phyloP scores from a whole-genome alignment of 805 yeast species.

The Scheffersomyces spartinae region DNA sequence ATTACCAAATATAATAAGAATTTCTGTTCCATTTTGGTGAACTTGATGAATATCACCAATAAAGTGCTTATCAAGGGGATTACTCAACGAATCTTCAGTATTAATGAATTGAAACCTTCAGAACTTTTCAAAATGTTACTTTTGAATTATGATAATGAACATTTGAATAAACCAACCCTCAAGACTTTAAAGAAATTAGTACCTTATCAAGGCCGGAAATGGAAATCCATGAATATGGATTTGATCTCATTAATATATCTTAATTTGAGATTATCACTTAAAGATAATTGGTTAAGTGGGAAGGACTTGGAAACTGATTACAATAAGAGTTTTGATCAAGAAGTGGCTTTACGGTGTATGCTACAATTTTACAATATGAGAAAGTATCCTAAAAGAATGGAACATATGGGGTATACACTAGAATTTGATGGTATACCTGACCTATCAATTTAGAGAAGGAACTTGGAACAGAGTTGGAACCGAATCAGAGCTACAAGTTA shows the following conservation, averaged over 20 bases:
- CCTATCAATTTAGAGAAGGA: no score
- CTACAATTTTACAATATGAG: slow-evolving; percentile 65
- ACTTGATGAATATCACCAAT: slow-evolving; percentile 44
- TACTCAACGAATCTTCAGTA: slow-evolving; percentile 59
- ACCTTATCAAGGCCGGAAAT: slow-evolving; percentile 87
- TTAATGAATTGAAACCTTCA: slow-evolving; percentile 54
- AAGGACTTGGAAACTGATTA: slow-evolving; percentile 66
- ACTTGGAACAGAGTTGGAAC: no score
- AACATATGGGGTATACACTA: slow-evolving; percentile 49
- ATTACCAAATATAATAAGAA: slow-evolving; percentile 23
- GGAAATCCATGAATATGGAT: slow-evolving; percentile 93
- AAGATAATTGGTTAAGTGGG: slow-evolving; percentile 85
- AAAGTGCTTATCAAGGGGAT: slow-evolving; percentile 48
- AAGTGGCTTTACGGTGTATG: slow-evolving; percentile 69
- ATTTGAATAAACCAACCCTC: slow-evolving; percentile 57
- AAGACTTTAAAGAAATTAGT: slow-evolving; percentile 67
- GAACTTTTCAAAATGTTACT: slow-evolving; percentile 47
- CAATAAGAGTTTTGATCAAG: slow-evolving; percentile 73
- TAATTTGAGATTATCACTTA: slow-evolving; percentile 56
- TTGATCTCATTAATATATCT: slow-evolving; percentile 78
- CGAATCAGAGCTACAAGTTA: no score
- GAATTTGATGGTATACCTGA: no score
- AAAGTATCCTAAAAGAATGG: slow-evolving; percentile 42
- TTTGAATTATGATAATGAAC: slow-evolving; percentile 44
- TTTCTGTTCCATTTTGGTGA: slow-evolving; percentile 37